Conservation (phyloP, 768 basidiomycete species). For the Lyophyllum shimeji region DNA sequence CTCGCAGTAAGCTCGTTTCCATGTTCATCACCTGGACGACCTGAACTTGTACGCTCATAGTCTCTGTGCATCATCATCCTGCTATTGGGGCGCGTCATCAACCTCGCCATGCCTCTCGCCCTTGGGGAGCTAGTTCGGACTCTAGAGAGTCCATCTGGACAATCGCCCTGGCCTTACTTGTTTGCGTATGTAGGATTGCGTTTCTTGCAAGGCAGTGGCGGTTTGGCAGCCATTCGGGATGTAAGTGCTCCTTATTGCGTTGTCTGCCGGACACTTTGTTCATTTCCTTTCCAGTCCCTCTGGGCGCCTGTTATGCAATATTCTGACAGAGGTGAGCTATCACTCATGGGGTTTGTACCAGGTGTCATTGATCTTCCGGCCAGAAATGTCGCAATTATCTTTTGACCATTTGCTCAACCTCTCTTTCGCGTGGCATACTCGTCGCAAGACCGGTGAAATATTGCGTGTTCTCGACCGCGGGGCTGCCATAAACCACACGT, state of each 20-base stretch:
- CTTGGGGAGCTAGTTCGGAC: slow-evolving; percentile 64
- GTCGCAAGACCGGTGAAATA: slow-evolving; percentile 82
- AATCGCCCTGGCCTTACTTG: slow-evolving; percentile 69
- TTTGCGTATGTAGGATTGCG: slow-evolving; percentile 67
- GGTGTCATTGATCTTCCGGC: slow-evolving; percentile 5
- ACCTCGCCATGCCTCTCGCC: slow-evolving; percentile 66
- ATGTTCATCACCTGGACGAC: slow-evolving; percentile 1
- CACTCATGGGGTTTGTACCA: neutral
- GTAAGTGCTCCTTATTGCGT: slow-evolving; percentile 28
- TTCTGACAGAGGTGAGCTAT: slow-evolving; percentile 60
- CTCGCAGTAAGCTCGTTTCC: slow-evolving; percentile 50
- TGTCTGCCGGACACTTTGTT: neutral
- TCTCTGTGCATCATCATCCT: slow-evolving; percentile 69
- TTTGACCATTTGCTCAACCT: slow-evolving; percentile 88
- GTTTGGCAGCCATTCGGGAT: slow-evolving; percentile 67
- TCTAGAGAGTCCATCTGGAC: slow-evolving; percentile 45
- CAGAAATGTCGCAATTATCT: slow-evolving; percentile 84
- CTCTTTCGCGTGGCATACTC: slow-evolving; percentile 81
- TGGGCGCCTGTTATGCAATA: slow-evolving; percentile 92
- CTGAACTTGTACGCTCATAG: slow-evolving; percentile 32
- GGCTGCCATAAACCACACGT: slow-evolving; percentile 80
- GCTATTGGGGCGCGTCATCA: slow-evolving; percentile 74
- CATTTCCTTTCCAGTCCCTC: slow-evolving; percentile 42
- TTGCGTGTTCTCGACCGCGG: slow-evolving; percentile 82
- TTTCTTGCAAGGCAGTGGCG: slow-evolving; percentile 76